phyloP scores from a whole-genome alignment of 148 eudicot genomes.

The Rheum nobile region DNA sequence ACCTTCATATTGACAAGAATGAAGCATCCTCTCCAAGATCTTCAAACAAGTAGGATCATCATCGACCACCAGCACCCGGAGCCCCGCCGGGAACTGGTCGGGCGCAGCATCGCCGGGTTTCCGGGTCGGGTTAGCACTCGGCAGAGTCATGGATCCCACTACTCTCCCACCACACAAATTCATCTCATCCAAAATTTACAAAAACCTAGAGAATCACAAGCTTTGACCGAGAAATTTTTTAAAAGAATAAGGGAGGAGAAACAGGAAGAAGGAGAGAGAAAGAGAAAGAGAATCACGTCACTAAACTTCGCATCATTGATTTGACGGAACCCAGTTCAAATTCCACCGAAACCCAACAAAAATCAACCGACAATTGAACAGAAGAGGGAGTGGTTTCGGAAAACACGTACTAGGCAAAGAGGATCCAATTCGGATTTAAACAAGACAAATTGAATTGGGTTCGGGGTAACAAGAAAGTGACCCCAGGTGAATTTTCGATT shows the following conservation, averaged over 20 bases:
- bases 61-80: constrained; percentile 85
- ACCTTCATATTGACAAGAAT: constrained; percentile 80
- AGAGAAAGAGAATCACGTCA: not conserved
- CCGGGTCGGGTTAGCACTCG: constrained; percentile 33
- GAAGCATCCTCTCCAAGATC: constrained; percentile 90
- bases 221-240: not conserved
- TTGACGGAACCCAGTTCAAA: constrained; percentile 2
- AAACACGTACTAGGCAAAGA: not conserved
- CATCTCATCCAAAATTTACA: constrained; percentile 25
- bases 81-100: constrained; percentile 72
- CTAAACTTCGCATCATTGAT: constrained; percentile 2
- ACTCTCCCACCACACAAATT: constrained; percentile 43
- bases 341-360: constrained; percentile 1
- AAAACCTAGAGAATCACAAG: constrained; percentile 4
- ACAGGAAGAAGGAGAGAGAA: not conserved
- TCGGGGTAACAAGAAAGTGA: not conserved
- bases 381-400: not conserved
- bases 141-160: constrained; percentile 42
- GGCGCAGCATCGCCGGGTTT: constrained; percentile 38
- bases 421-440: not conserved
- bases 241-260: not conserved
- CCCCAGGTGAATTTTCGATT: not conserved
- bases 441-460: not conserved
- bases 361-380: constrained; percentile 7
- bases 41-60: constrained; percentile 94